A percentile compares a stretch with the other conserved stretches of the same genome.
Conservation (phyloP, 2,329 filamentous ascomycete species). For the Penicillium sumatraense region DNA sequence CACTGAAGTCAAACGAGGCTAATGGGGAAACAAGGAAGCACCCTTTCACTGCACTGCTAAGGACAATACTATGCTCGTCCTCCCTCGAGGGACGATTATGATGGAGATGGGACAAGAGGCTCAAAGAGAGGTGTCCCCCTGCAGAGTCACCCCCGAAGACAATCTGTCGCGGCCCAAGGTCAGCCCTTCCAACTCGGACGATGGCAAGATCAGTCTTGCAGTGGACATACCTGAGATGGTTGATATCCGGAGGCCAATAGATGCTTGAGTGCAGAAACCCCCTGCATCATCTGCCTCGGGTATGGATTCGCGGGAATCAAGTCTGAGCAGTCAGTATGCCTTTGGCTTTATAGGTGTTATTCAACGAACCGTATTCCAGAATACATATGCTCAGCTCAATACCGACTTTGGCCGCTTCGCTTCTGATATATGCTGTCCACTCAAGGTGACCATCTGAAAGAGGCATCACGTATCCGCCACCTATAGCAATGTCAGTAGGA, state of each 20-base stretch:
- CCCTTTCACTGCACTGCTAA: constrained; percentile 1
- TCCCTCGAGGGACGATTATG: constrained; percentile 48
- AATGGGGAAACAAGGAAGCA: constrained; percentile 28
- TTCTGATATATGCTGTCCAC: constrained; percentile 25
- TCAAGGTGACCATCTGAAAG: constrained; percentile 25
- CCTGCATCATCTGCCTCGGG: constrained; percentile 26
- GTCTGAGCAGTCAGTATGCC: constrained; percentile 9
- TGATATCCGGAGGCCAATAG: constrained; percentile 19
- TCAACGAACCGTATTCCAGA: constrained; percentile 20
- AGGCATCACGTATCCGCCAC: constrained; percentile 31
- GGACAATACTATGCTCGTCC: constrained; percentile 17
- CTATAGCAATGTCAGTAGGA: constrained; percentile 4
- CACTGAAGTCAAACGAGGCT: constrained; percentile 15
- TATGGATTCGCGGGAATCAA: constrained; percentile 22
- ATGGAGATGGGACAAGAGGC: constrained; percentile 40
- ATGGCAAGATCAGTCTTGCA: not conserved
- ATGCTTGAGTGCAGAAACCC: constrained; percentile 19
- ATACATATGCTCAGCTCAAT: constrained; percentile 18
- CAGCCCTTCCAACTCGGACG: no score
- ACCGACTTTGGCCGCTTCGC: constrained; percentile 11
- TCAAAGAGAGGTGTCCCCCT: constrained; percentile 26
- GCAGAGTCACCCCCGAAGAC: constrained; percentile 30
- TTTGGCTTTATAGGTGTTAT: no score
- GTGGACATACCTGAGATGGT: not conserved
- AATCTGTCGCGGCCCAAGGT: no score